phyloP scores from a whole-genome alignment of 352 stramenopile species.

The Pythium apleroticum region DNA sequence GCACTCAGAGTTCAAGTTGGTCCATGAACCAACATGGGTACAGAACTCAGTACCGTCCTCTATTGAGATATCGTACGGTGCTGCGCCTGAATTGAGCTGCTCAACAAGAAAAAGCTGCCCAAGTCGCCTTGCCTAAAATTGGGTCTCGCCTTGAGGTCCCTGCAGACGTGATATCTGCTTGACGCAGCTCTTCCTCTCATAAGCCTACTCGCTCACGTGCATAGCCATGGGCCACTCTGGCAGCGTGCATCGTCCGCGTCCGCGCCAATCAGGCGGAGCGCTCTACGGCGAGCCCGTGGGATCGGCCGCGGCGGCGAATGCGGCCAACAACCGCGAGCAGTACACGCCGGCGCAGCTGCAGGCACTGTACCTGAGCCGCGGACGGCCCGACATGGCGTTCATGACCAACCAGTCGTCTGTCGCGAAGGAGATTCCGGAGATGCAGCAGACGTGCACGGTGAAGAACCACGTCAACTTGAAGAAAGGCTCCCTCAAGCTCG shows the following conservation, averaged over 20 bases:
- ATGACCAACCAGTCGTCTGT: slow-evolving; percentile 66
- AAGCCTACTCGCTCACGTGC: not conserved
- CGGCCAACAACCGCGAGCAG: slow-evolving; percentile 36
- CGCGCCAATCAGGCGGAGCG: slow-evolving; percentile 28
- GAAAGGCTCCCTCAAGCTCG: slow-evolving; percentile 70
- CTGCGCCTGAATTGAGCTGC: not conserved
- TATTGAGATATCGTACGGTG: not conserved
- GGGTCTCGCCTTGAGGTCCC: not conserved
- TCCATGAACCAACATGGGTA: not conserved
- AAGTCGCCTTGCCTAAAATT: not conserved
- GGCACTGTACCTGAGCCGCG: slow-evolving; percentile 77
- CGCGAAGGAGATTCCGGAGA: slow-evolving; percentile 61
- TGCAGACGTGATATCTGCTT: not conserved
- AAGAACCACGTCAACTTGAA: slow-evolving; percentile 88
- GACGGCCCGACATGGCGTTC: slow-evolving; percentile 81
- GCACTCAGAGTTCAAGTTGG: too few species aligned
- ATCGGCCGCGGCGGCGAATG: slow-evolving; percentile 29
- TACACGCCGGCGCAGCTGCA: slow-evolving; percentile 85
- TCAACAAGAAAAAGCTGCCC: not conserved
- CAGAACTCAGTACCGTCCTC: not conserved
- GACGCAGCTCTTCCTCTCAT: not conserved
- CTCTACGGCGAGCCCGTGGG: slow-evolving; percentile 69
- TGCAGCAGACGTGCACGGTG: slow-evolving; percentile 81
- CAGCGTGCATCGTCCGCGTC: slow-evolving; percentile 51
- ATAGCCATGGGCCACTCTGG: slow-evolving; percentile 66